phyloP scores from a whole-genome alignment of 2,329 filamentous ascomycete species.

The Scedosporium boydii region DNA sequence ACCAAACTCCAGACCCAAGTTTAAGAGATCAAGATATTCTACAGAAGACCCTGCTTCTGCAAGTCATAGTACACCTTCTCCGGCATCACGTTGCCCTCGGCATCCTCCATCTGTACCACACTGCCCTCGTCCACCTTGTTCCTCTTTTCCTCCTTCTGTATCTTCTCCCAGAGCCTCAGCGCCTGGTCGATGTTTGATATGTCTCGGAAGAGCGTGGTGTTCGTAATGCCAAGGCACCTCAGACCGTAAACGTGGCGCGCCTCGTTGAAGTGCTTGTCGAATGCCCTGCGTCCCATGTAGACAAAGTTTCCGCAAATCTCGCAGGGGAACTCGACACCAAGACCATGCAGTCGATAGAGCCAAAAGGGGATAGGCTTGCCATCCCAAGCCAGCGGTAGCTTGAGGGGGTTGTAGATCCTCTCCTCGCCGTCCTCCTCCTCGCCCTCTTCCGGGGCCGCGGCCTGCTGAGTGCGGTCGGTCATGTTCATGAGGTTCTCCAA shows the following conservation, averaged over 20 bases:
- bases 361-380: constrained; percentile 98
- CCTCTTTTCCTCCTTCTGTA: constrained; percentile 75
- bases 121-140: constrained; percentile 68
- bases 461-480: constrained; percentile 19
- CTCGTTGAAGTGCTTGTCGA: constrained; percentile 98
- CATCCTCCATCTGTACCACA: constrained; percentile 97
- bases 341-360: constrained; percentile 92
- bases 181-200: constrained; percentile 91
- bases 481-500: constrained; percentile 69
- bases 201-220: constrained; percentile 83
- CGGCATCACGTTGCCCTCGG: constrained; percentile 96
- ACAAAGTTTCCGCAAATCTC: constrained; percentile 97
- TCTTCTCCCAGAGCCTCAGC: constrained; percentile 81
- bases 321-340: constrained; percentile 90
- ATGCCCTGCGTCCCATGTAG: constrained; percentile 94
- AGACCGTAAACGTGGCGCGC: constrained; percentile 85
- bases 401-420: constrained; percentile 92
- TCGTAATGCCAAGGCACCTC: constrained; percentile 88
- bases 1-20: not conserved
- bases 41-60: constrained; percentile 82
- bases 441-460: constrained; percentile 43
- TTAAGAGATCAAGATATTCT: constrained; percentile 13
- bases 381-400: constrained; percentile 93
- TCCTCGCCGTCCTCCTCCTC: constrained; percentile 73
- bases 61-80: constrained; percentile 96